Evolutionary conservation across 2,329 filamentous ascomycete genomes (phyloP), one percentile per base, ranked within the genome.

Genomic region (Xylariaceae sp.): DNA sequence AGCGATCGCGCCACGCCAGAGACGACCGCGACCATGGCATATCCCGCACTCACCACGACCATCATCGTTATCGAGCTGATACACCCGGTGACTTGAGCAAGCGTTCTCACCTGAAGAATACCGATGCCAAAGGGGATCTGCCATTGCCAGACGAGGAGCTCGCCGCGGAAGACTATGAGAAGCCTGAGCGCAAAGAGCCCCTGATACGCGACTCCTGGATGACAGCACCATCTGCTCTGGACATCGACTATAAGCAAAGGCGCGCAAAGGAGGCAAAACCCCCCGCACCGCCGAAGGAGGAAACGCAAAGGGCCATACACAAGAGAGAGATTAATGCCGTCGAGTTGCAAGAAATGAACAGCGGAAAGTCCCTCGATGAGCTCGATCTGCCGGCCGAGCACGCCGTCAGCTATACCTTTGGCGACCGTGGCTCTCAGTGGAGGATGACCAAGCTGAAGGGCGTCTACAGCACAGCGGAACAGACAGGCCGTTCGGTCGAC

Each of bases 361-460:
- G 73, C 10, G 72, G 74, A 3, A 77, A 71, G 32, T 61, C 58
- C 0, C 43, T 70, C 2, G 70, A 75, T 18, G 67, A 75, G 11
- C 56, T 75, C 8, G 62, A 68, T 15, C 57, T 74, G 5, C 67
- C 72, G 2, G 64, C 69, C 1, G 61, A 76, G 28, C 67, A 77
- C 33, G 73, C 83, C 36, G 75, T 93, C 7, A 68, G 75, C 37
- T 98, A 96, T 54, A 84, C 66, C 0, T 93, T 98, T 58, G 92
- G 93, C 13, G 92, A 98, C 56, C 64, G 75, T 5, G 90, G 92
- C 0, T 90, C 89, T 11, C 77, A 87, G 49, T 98, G 93, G 92
- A 80, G 93, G 31, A 94, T 98, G 89, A 94, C 83, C 5, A 95
- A 89, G 58, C 74, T 98, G 19, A 88, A 83, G 45, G 83, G 79